Percentiles rank a stretch among this genome's conserved stretches.
phyloP scores from a whole-genome alignment of 2,329 filamentous ascomycete genomes.

The Epichloe baconii region DNA sequence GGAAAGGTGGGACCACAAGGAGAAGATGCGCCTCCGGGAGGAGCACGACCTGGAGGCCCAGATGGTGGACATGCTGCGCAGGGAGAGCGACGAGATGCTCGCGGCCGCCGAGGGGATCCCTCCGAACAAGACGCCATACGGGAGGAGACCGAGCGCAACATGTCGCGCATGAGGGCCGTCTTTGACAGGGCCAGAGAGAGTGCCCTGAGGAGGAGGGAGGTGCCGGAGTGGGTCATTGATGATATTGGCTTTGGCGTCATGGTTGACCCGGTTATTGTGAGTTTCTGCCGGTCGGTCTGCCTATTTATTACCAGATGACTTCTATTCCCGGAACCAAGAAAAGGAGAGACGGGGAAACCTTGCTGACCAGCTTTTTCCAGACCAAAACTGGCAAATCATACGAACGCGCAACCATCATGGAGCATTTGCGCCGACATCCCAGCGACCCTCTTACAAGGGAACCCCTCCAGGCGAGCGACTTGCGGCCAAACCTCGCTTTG shows the following conservation, averaged over 20 bases:
- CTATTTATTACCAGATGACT: too few species aligned
- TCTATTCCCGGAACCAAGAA: too few species aligned
- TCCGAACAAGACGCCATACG: slow-evolving; percentile 34
- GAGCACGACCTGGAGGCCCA: slow-evolving; percentile 46
- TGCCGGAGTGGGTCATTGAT: slow-evolving; percentile 67
- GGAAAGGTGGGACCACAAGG: slow-evolving; percentile 67
- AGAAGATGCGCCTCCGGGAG: slow-evolving; percentile 45
- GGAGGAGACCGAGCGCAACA: slow-evolving; percentile 35
- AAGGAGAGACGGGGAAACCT: neutral
- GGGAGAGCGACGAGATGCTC: slow-evolving; percentile 31
- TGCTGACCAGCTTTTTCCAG: slow-evolving; percentile 16
- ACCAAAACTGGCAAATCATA: slow-evolving; percentile 85
- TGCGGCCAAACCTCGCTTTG: slow-evolving; percentile 71
- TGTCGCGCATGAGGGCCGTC: slow-evolving; percentile 27
- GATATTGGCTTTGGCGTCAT: slow-evolving; percentile 64
- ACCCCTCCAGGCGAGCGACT: slow-evolving; percentile 51
- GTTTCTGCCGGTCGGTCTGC: slow-evolving; percentile 9
- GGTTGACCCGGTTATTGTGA: slow-evolving; percentile 52
- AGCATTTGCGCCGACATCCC: slow-evolving; percentile 63
- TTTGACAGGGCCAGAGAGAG: slow-evolving; percentile 39
- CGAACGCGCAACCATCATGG: slow-evolving; percentile 72
- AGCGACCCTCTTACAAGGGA: slow-evolving; percentile 79
- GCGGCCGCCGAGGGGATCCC: slow-evolving; percentile 24
- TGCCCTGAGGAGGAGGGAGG: slow-evolving; percentile 37
- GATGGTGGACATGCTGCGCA: slow-evolving; percentile 37